Conservation (phyloP, 345 rosid species). For the Salix udensis region DNA sequence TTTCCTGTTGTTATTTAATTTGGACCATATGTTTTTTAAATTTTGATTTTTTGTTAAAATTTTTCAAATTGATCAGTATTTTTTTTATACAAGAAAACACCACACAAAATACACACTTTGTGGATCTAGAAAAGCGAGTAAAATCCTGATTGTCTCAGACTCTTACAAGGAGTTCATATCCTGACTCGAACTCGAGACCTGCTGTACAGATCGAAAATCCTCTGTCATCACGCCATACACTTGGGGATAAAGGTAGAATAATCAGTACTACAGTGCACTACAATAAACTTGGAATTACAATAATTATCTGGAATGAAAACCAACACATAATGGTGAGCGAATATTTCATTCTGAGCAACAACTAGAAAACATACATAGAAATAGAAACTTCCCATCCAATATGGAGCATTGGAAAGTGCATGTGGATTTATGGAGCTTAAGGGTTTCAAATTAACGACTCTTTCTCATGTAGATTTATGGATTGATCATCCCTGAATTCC, state of each 20-base stretch:
- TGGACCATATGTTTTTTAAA: no score
- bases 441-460: not conserved
- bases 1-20: no score
- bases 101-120: no score
- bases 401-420: not conserved
- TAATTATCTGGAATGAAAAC: not conserved
- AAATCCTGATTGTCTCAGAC: no score
- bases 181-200: no score
- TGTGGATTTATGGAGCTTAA: not conserved
- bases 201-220: no score
- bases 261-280: slow-evolving; percentile 7
- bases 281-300: slow-evolving; percentile 7
- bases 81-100: no score
- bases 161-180: no score
- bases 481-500: slow-evolving; percentile 63
- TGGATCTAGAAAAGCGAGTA: no score
- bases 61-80: no score
- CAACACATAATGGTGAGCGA: not conserved
- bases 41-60: no score
- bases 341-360: not conserved
- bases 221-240: no score
- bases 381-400: not conserved
- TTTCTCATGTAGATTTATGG: slow-evolving; percentile 32
- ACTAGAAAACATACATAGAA: not conserved
- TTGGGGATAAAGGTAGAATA: not conserved